Evolutionary conservation across 2,329 filamentous ascomycete genomes (phyloP).

Genomic region (Neonectria hederae): DNA sequence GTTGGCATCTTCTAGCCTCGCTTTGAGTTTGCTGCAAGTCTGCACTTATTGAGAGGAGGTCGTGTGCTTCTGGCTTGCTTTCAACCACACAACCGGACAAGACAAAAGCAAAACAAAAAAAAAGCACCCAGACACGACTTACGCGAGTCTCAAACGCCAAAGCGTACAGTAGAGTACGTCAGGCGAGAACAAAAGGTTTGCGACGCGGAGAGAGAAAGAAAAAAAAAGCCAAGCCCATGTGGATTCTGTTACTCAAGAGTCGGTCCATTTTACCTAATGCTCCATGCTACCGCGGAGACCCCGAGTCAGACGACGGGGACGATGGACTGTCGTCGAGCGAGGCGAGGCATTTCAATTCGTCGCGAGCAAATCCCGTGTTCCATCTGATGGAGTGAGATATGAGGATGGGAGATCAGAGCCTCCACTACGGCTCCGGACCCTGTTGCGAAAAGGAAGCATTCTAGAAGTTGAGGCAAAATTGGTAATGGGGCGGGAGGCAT

Average conservation of each 20-base stretch:
- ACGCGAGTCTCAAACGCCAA: not conserved
- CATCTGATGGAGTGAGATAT: not conserved
- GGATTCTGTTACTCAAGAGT: slow-evolving; percentile 27
- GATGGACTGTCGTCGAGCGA: slow-evolving; percentile 13
- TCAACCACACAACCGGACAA: not conserved
- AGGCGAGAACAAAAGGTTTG: slow-evolving; percentile 2
- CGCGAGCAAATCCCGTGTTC: not conserved
- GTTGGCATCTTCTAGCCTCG: not conserved
- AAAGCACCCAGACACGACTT: not conserved
- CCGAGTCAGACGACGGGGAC: slow-evolving; percentile 19
- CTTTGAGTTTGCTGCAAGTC: not conserved
- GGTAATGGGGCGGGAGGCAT: slow-evolving; percentile 16
- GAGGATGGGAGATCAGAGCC: slow-evolving; percentile 8
- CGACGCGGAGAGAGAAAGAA: not conserved
- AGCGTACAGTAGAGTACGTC: not conserved
- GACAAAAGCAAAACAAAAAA: not conserved
- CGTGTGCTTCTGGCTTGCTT: not conserved
- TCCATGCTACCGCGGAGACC: slow-evolving; percentile 15
- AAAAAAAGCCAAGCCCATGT: slow-evolving; percentile 4
- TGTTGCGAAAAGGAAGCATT: slow-evolving; percentile 4
- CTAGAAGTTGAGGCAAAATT: slow-evolving; percentile 7
- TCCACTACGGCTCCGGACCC: slow-evolving; percentile 4
- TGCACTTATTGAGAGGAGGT: not conserved
- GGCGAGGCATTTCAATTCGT: slow-evolving; percentile 8
- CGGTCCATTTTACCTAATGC: slow-evolving; percentile 30